Conservation (phyloP, 1,284 basidiomycete species). For the Ganoderma sinense region DNA sequence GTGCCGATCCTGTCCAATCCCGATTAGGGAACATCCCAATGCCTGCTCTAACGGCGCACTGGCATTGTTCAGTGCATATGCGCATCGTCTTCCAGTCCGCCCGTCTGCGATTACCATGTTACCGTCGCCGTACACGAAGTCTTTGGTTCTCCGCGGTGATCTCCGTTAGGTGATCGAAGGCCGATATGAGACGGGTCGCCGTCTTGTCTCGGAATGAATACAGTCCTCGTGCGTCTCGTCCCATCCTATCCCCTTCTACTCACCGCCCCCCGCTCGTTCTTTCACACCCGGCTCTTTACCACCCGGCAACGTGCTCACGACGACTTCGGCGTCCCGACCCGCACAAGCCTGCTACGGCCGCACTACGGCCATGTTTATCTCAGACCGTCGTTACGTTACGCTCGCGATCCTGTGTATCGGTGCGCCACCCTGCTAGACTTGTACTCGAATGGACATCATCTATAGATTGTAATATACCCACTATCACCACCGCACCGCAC, state of each 20-base stretch:
- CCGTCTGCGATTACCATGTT: background rate
- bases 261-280: background rate
- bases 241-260: background rate
- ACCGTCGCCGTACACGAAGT: background rate
- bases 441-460: background rate
- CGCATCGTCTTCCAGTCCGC: background rate
- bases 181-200: background rate
- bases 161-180: background rate
- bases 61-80: background rate
- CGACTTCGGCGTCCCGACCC: background rate
- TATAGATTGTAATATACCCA: conserved; percentile 1
- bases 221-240: background rate
- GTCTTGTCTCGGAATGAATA: background rate
- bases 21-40: background rate
- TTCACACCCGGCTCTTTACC: background rate
- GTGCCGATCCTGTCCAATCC: background rate
- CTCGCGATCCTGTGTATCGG: background rate
- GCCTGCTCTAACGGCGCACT: background rate
- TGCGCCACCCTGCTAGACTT: background rate
- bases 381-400: background rate
- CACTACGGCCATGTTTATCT: background rate
- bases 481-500: background rate
- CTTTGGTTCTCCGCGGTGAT: background rate
- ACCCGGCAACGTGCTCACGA: background rate
- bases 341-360: background rate